phyloP scores from a whole-genome alignment of 2,329 filamentous ascomycete genomes.

The Dichotomopilus funicola region DNA sequence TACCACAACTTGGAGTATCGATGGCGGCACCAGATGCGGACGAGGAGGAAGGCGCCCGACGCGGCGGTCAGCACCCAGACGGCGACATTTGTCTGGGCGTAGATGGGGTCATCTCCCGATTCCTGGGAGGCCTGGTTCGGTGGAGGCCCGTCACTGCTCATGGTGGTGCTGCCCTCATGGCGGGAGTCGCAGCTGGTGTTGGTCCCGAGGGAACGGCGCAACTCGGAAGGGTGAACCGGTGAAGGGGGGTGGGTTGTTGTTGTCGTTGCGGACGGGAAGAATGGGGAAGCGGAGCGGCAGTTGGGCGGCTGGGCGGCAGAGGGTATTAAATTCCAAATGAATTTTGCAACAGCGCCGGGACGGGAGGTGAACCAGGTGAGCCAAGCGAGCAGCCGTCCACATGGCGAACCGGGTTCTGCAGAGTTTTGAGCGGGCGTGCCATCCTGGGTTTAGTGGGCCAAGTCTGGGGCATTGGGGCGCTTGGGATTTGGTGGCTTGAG shows the following conservation, averaged over 20 bases:
- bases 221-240: neutral
- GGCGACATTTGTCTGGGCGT: conserved; percentile 14
- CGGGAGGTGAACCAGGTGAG: neutral
- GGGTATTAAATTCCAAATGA: neutral
- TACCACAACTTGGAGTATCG: conserved; percentile 12
- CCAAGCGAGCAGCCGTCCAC: neutral
- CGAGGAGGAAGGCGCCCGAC: conserved; percentile 12
- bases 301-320: neutral
- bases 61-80: conserved; percentile 14
- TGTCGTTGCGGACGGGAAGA: neutral
- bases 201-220: neutral
- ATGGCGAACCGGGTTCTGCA: conserved; percentile 4
- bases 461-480: too few relatives aligned
- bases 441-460: neutral
- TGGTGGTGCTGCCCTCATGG: neutral
- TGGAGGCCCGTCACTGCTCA: neutral
- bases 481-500: too few relatives aligned
- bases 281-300: neutral
- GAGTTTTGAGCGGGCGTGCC: neutral
- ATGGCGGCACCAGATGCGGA: conserved; percentile 15
- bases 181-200: neutral
- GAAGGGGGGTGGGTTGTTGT: neutral
- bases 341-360: neutral
- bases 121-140: neutral
- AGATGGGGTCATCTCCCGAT: conserved; percentile 1